Evolutionary conservation across 2,329 filamentous ascomycete genomes (phyloP).

Genomic region (Diaporthe amygdali): DNA sequence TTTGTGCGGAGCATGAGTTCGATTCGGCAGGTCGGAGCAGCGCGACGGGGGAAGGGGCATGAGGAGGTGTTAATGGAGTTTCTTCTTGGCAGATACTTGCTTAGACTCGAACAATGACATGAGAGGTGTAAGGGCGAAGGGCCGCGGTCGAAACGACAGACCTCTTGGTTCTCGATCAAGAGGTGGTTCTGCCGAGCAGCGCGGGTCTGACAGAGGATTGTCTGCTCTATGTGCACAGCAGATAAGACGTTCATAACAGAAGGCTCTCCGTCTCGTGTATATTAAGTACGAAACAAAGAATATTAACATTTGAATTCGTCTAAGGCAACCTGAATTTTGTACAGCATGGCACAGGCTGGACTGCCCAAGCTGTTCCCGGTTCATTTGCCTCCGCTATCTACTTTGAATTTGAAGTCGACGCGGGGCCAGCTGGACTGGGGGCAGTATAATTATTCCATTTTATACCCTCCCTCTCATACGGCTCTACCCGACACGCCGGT

Average conservation of each 20-base stretch:
- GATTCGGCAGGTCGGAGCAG: background rate
- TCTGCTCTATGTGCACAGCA: background rate
- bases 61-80: slow-evolving; percentile 15
- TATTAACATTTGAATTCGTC: slow-evolving; percentile 25
- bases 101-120: slow-evolving; percentile 1
- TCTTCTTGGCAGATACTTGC: slow-evolving; percentile 3
- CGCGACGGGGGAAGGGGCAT: background rate
- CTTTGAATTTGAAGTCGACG: no score
- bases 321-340: background rate
- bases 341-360: no score
- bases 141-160: background rate
- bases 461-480: no score
- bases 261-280: slow-evolving; percentile 13
- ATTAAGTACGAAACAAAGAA: slow-evolving; percentile 17
- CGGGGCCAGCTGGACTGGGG: no score
- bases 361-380: no score
- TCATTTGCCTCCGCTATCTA: no score
- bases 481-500: no score
- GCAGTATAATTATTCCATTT: no score
- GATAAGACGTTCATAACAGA: background rate
- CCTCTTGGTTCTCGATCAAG: background rate
- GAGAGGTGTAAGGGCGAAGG: background rate
- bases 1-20: slow-evolving; percentile 6
- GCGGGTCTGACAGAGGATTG: background rate
- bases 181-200: background rate